These are phyloP conservation scores for Lasiosphaeria miniovina DNA, from an alignment of 495 filamentous ascomycete genomes.

Conservation along the genomic window DNA sequence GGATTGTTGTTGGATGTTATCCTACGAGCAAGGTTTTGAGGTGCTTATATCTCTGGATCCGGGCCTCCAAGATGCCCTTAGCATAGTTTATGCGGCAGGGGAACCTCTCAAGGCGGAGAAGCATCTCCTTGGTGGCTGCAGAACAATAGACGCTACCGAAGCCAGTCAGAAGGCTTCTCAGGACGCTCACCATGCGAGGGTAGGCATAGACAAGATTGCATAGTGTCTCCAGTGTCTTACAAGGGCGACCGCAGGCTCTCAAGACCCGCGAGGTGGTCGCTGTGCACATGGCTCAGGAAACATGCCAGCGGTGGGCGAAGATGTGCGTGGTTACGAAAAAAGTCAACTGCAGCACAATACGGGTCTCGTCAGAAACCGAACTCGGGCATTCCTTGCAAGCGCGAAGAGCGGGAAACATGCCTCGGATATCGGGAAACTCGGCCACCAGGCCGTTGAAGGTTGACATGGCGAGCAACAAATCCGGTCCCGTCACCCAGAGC, in stretches of 20 bases:
- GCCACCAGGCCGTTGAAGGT: conserved; percentile 38
- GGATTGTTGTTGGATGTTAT: background rate
- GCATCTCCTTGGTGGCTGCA: conserved; percentile 72
- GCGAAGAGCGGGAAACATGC: conserved; percentile 26
- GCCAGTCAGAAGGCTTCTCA: background rate
- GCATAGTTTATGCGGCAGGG: conserved; percentile 76
- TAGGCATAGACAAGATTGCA: too few relatives aligned
- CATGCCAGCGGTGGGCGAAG: conserved; percentile 69
- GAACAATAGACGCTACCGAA: conserved; percentile 76
- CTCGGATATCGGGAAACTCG: conserved; percentile 70
- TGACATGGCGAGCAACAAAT: conserved; percentile 25
- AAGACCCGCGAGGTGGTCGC: conserved; percentile 82
- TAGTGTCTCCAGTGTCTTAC: conserved; percentile 27
- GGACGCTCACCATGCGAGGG: too few relatives aligned
- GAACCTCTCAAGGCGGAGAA: conserved; percentile 72
- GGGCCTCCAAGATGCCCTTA: conserved; percentile 70
- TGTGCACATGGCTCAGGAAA: conserved; percentile 92
- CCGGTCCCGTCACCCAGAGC: too few relatives aligned
- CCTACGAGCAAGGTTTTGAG: conserved; percentile 63
- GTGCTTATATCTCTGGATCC: conserved; percentile 68
- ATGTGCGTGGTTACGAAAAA: conserved; percentile 63
- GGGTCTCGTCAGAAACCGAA: conserved; percentile 5
- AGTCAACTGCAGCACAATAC: conserved; percentile 60
- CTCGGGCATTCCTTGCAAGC: background rate
- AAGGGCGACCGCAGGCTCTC: conserved; percentile 75